Base-by-base conservation (phyloP, 345 rosid species). In the Gynandropsis gynandra region DNA sequence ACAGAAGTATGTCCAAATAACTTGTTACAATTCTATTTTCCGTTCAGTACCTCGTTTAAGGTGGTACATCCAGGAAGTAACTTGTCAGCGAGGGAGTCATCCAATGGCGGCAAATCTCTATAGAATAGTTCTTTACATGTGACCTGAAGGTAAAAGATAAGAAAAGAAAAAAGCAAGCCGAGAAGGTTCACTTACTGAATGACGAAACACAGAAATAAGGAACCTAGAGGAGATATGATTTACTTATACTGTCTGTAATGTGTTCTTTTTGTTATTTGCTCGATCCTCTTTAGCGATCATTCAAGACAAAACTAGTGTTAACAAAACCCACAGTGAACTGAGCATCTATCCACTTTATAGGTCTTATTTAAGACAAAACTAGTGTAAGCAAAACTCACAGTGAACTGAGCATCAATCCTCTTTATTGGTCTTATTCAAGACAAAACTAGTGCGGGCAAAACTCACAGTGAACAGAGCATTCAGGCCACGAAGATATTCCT, bases 381-480 rank as follows among this genome's bases (percentile, higher is more conserved):
- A n/a, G 40, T 38, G 45, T 9, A 32, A 11, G 47, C n/a, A 27
- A 54, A 72, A 66, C 95, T 80, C 76, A 90, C 98, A 37, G 85
- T 78, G 70, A 90, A 90, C 62, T 81, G 85, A 61, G 98, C 89
- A 50, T 62, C 17, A 8, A 0, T 15, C 36, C 19, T 39, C 54
- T 43, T 13, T 47, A 57, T 32, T 29, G 4, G 42, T 1, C 46
- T 24, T 24, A 24, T 14, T 9, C 13, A 4, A 36, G 40, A 9
- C 13, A 9, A 36, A 7, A 36, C 40, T 36, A n/a, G 40, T 38
- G 45, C 7, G 32, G 14, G 47, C n/a, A 27, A 54, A 72, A 66
- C 95, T 80, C 76, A 90, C 98, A 37, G 85, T 78, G 70, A 90
- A 90, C 62, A 80, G 85, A 61, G 98, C 89, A 50, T 71, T 71